phyloP scores from a whole-genome alignment of 2,329 filamentous ascomycete genomes.

The Aspergillus ustus region DNA sequence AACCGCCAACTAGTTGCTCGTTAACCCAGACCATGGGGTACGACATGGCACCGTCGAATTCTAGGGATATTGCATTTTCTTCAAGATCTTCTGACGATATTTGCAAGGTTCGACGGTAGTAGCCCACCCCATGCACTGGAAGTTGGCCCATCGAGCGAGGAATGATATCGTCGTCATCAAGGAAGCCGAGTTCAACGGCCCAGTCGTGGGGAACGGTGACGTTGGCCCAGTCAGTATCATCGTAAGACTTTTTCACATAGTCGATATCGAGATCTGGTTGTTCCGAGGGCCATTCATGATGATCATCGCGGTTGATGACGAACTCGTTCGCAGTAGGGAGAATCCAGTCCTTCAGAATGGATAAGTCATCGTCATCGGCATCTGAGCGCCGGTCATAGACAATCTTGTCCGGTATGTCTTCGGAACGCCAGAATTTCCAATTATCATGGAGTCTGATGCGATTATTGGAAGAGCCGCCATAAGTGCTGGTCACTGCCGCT shows the following conservation, averaged over 20 bases:
- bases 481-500: too few species aligned
- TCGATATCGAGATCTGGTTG: not conserved
- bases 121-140: conserved; percentile 10
- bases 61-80: not conserved
- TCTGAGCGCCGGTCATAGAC: conserved; percentile 2
- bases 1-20: conserved; percentile 7
- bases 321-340: too few species aligned
- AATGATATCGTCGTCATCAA: too few species aligned
- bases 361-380: not conserved
- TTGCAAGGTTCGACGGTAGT: conserved; percentile 3
- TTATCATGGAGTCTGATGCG: not conserved
- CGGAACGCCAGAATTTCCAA: conserved; percentile 5
- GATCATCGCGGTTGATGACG: too few species aligned
- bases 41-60: conserved; percentile 11
- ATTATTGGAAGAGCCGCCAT: too few species aligned
- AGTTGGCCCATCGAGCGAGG: not conserved
- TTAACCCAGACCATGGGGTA: conserved; percentile 16
- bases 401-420: conserved; percentile 1
- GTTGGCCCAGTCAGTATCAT: conserved; percentile 2
- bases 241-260: not conserved
- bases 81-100: not conserved
- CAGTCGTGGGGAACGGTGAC: conserved; percentile 10
- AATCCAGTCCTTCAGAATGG: not conserved
- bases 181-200: conserved; percentile 1
- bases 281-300: too few species aligned